Percentiles rank a stretch among this genome's conserved stretches.
phyloP scores from a whole-genome alignment of 345 rosid species.

The Triadica sebifera region DNA sequence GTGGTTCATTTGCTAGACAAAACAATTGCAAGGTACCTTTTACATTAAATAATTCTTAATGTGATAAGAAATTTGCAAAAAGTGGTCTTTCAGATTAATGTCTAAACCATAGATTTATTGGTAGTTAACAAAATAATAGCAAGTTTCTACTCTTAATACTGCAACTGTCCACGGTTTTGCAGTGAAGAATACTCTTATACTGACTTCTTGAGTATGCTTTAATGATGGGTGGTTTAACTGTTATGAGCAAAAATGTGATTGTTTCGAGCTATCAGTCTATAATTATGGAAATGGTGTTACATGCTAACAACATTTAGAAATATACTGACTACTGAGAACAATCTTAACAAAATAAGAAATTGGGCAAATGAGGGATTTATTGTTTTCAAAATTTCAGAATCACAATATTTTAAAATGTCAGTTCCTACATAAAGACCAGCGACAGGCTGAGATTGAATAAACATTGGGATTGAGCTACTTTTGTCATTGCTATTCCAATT shows the following conservation, averaged over 20 bases:
- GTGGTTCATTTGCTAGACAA: constrained; percentile 76
- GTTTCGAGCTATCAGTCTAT: background rate
- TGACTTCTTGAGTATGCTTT: background rate
- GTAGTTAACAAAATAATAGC: background rate
- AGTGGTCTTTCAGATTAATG: background rate
- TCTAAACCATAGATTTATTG: background rate
- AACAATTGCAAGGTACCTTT: constrained; percentile 64
- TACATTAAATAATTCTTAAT: background rate
- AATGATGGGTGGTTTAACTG: constrained; percentile 1
- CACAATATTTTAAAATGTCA: background rate
- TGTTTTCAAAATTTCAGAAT: background rate
- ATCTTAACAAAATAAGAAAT: background rate
- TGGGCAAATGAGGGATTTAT: background rate
- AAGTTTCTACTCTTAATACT: background rate
- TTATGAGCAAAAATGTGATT: background rate
- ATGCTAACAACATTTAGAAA: background rate
- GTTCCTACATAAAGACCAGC: background rate
- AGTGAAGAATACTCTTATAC: background rate
- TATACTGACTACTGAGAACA: background rate
- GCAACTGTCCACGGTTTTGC: background rate
- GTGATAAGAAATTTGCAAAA: background rate
- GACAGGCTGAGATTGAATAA: background rate
- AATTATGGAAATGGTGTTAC: background rate
- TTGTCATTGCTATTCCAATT: background rate
- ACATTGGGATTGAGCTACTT: background rate